phyloP scores from a whole-genome alignment of 2,329 filamentous ascomycete genomes.

The Ceratocystiopsis brevicomis region DNA sequence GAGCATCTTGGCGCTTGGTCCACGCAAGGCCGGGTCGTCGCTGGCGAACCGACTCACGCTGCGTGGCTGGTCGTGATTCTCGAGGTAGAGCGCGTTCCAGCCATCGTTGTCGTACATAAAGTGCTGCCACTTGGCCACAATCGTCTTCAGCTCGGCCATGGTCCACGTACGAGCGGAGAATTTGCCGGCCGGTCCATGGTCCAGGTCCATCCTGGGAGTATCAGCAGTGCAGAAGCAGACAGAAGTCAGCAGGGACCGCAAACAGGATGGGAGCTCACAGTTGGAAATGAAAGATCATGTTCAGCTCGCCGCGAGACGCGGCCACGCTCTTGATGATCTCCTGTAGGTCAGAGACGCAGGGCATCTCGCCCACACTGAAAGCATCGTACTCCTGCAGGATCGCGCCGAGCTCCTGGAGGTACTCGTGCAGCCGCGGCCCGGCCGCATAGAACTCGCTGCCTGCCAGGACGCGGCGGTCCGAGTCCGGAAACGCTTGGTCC shows the following conservation, averaged over 20 bases:
- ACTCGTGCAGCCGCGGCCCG: constrained; percentile 50
- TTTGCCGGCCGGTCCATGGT: constrained; percentile 26
- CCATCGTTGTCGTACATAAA: constrained; percentile 32
- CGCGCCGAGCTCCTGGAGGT: constrained; percentile 43
- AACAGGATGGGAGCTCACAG: constrained; percentile 16
- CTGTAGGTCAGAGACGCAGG: constrained; percentile 36
- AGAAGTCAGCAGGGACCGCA: no score
- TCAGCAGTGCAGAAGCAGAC: no score
- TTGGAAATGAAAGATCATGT: constrained; percentile 54
- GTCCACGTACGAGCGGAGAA: constrained; percentile 33
- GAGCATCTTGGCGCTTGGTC: constrained; percentile 31
- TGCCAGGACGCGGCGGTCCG: constrained; percentile 32
- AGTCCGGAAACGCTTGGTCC: constrained; percentile 22
- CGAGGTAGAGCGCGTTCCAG: constrained; percentile 41
- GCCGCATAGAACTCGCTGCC: constrained; percentile 38
- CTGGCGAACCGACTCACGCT: constrained; percentile 32
- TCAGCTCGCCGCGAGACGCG: constrained; percentile 36
- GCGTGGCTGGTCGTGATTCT: constrained; percentile 44
- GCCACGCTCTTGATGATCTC: constrained; percentile 42
- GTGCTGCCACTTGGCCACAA: constrained; percentile 29
- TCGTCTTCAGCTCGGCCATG: constrained; percentile 23
- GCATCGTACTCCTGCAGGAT: constrained; percentile 54
- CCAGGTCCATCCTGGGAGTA: constrained; percentile 30
- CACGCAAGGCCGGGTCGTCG: constrained; percentile 23
- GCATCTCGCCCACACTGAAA: constrained; percentile 53